Evolutionary conservation across 23 red algal genomes (phyloP).

Genomic region (Gracilariopsis chorda): DNA sequence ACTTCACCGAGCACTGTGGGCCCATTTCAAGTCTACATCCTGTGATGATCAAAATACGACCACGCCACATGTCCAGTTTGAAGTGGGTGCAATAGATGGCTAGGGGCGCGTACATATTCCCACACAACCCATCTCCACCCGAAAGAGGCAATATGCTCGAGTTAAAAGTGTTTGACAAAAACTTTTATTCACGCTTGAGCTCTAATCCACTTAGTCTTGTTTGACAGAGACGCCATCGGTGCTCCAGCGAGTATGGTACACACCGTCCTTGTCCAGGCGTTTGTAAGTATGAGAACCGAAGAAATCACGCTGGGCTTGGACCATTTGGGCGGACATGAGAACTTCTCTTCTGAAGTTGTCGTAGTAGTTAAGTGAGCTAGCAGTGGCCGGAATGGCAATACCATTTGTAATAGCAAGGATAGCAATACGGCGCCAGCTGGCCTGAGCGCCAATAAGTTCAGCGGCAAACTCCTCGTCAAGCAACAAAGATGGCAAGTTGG

Average conservation of each 20-base stretch:
- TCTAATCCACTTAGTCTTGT: constrained; percentile 41
- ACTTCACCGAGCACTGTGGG: too few relatives aligned
- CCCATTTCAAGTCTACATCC: too few relatives aligned
- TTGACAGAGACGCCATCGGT: constrained; percentile 70
- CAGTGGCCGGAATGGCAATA: constrained; percentile 79
- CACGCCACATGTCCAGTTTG: too few relatives aligned
- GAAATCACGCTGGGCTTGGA: constrained; percentile 97
- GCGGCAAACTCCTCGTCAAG: constrained; percentile 79
- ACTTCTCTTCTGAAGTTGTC: constrained; percentile 85
- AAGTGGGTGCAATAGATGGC: too few relatives aligned
- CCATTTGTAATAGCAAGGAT: constrained; percentile 60
- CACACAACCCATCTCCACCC: too few relatives aligned
- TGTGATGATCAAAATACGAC: too few relatives aligned
- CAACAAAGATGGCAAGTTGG: constrained; percentile 70
- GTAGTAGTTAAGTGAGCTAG: constrained; percentile 84
- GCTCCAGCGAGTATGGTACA: constrained; percentile 96
- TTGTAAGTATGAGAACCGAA: constrained; percentile 98
- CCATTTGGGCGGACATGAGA: constrained; percentile 83
- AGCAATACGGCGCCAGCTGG: constrained; percentile 71
- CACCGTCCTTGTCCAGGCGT: constrained; percentile 80
- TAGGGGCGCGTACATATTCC: too few relatives aligned
- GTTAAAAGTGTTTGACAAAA: too few relatives aligned
- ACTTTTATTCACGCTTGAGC: not conserved
- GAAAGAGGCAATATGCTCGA: too few relatives aligned
- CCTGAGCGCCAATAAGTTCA: constrained; percentile 80